A percentile compares a stretch with the other conserved stretches of the same genome.
These are phyloP conservation scores for Astragalus glycyphyllos DNA, from an alignment of 306 rosid genomes.

Conservation along the genomic window DNA sequence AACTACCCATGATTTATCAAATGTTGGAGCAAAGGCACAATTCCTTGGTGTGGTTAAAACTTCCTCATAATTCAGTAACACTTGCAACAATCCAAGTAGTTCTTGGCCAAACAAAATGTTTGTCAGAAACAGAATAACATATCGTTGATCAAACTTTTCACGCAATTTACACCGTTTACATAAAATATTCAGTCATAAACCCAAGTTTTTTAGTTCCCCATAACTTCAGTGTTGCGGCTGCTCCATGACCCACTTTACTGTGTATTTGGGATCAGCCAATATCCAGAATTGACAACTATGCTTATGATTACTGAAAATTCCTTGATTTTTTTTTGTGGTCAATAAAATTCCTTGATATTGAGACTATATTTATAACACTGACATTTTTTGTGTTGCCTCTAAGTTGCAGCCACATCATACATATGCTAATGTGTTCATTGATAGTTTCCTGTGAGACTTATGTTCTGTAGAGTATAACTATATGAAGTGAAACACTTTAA, in stretches of 20 bases:
- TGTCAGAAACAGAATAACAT: not conserved
- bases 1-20: too few species aligned
- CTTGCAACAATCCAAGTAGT: not conserved
- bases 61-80: not conserved
- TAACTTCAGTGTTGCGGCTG: not conserved
- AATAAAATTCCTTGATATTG: not conserved
- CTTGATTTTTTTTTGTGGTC: too few species aligned
- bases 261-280: not conserved
- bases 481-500: slow-evolving; percentile 4
- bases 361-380: not conserved
- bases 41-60: not conserved
- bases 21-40: not conserved
- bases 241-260: not conserved
- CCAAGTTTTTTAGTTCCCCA: too few species aligned
- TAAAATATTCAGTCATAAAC: not conserved
- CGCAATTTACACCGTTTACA: too few species aligned
- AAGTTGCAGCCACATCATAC: slow-evolving; percentile 15
- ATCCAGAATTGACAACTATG: not conserved
- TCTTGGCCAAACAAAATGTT: not conserved
- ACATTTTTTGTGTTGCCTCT: slow-evolving; percentile 11
- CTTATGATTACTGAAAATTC: not conserved
- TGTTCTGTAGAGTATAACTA: not conserved
- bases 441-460: not conserved
- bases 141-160: not conserved
- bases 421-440: not conserved